phyloP scores from a whole-genome alignment of 768 basidiomycete species.

The Grammothele lineata region DNA sequence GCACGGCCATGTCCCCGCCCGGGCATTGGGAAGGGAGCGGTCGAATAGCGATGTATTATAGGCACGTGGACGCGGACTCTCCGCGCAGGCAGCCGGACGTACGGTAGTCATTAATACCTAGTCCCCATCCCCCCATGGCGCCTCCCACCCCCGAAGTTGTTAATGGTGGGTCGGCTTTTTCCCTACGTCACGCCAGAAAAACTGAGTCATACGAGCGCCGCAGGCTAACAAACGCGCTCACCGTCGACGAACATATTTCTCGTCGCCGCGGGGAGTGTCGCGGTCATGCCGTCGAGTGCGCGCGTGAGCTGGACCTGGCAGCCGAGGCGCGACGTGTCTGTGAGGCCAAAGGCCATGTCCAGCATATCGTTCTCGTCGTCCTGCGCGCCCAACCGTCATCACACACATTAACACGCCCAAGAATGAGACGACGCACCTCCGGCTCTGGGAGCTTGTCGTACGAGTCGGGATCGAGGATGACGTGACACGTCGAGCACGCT shows the following conservation, averaged over 20 bases:
- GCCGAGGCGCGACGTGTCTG: slow-evolving; percentile 84
- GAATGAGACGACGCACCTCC: slow-evolving; percentile 25
- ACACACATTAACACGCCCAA: not conserved
- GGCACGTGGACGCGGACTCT: too few species aligned
- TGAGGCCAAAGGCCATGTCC: slow-evolving; percentile 95
- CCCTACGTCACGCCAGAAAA: slow-evolving; percentile 24
- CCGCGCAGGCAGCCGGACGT: too few species aligned
- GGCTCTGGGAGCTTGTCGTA: slow-evolving; percentile 91
- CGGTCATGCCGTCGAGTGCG: slow-evolving; percentile 81
- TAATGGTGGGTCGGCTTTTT: slow-evolving; percentile 51
- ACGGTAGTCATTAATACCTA: too few species aligned
- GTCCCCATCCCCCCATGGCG: too few species aligned
- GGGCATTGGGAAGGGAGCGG: too few species aligned
- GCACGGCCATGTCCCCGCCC: too few species aligned
- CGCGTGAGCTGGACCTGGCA: slow-evolving; percentile 76
- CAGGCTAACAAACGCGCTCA: slow-evolving; percentile 25
- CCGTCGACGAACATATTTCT: slow-evolving; percentile 98
- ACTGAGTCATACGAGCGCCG: not conserved
- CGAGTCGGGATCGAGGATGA: slow-evolving; percentile 75
- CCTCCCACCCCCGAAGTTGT: not conserved
- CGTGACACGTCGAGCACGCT: slow-evolving; percentile 97
- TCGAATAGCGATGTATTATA: too few species aligned
- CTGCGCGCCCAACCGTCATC: slow-evolving; percentile 20
- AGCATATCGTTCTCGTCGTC: slow-evolving; percentile 99
- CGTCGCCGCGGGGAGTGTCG: slow-evolving; percentile 86